A percentile compares a stretch with the other conserved stretches of the same genome.
phyloP scores from a whole-genome alignment of 2,329 filamentous ascomycete genomes.

The Penicillium palitans region DNA sequence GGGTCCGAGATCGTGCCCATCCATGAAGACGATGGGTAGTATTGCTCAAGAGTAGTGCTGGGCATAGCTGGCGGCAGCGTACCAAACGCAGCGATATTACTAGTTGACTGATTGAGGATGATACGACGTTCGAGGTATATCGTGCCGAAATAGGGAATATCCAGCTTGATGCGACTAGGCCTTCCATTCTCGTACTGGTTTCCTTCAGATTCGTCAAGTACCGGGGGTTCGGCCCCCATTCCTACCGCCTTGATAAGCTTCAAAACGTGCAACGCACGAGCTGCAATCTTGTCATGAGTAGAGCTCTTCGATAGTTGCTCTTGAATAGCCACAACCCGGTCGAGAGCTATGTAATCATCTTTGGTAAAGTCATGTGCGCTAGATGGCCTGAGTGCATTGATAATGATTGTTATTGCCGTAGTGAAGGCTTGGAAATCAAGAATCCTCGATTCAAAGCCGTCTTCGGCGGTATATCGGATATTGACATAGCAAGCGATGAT shows the following conservation, averaged over 20 bases:
- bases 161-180: slow-evolving; percentile 9
- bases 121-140: slow-evolving; percentile 9
- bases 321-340: slow-evolving; percentile 3
- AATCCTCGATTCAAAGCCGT: slow-evolving; percentile 10
- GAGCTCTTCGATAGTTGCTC: background rate
- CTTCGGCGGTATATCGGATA: slow-evolving; percentile 3
- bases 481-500: slow-evolving; percentile 12
- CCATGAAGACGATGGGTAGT: background rate
- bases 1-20: background rate
- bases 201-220: background rate
- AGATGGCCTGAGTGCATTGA: slow-evolving; percentile 9
- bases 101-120: background rate
- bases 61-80: background rate
- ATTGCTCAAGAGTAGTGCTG: background rate
- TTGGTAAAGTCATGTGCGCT: background rate
- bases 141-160: slow-evolving; percentile 17
- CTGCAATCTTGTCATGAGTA: slow-evolving; percentile 10
- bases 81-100: background rate
- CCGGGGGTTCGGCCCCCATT: background rate
- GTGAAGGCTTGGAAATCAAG: slow-evolving; percentile 19
- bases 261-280: slow-evolving; percentile 5
- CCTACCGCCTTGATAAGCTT: slow-evolving; percentile 6
- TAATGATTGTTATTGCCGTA: slow-evolving; percentile 11
- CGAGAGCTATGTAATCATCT: slow-evolving; percentile 3
- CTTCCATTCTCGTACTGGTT: background rate